Percentiles rank a stretch among this genome's conserved stretches.
Conservation (phyloP, 768 basidiomycete genomes). For the Xerocomellus chrysenteron region DNA sequence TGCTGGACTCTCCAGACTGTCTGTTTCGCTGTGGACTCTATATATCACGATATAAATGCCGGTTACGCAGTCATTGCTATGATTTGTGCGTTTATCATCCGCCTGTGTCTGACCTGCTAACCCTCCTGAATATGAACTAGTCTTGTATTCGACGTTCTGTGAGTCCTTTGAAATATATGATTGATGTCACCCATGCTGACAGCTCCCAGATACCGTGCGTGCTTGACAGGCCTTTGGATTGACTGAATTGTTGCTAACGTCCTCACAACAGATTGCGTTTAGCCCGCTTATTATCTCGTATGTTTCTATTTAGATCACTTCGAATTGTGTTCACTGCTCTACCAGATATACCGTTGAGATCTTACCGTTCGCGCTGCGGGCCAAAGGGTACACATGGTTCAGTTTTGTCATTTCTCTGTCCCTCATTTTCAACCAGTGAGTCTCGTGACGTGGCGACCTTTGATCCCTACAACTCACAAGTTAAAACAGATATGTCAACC, state of each 20-base stretch:
- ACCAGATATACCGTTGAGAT: conserved; percentile 40
- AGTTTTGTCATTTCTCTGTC: conserved; percentile 38
- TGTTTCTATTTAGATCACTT: neutral
- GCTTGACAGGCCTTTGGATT: neutral
- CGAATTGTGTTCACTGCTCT: neutral
- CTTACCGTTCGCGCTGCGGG: conserved; percentile 38
- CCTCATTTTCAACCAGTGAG: conserved; percentile 42
- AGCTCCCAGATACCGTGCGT: conserved; percentile 30
- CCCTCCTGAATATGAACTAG: conserved; percentile 8
- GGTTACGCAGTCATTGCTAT: conserved; percentile 46
- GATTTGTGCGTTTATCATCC: conserved; percentile 35
- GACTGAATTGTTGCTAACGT: neutral
- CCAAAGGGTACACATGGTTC: conserved; percentile 39
- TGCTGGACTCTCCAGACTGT: conserved; percentile 40
- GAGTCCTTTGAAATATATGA: conserved; percentile 7
- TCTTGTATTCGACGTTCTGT: conserved; percentile 40
- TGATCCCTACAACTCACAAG: conserved; percentile 17
- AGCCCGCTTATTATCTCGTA: conserved; percentile 40
- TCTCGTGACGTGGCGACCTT: conserved; percentile 5
- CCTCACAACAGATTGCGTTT: conserved; percentile 33
- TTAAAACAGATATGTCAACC: conserved; percentile 32
- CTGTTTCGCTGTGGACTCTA: conserved; percentile 24
- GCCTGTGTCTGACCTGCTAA: neutral
- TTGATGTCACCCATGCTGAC: neutral
- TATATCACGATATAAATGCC: conserved; percentile 28